A percentile compares a stretch with the other conserved stretches of the same genome.
Conservation (phyloP, 805 yeast genomes). For the Metschnikowia shivogae region DNA sequence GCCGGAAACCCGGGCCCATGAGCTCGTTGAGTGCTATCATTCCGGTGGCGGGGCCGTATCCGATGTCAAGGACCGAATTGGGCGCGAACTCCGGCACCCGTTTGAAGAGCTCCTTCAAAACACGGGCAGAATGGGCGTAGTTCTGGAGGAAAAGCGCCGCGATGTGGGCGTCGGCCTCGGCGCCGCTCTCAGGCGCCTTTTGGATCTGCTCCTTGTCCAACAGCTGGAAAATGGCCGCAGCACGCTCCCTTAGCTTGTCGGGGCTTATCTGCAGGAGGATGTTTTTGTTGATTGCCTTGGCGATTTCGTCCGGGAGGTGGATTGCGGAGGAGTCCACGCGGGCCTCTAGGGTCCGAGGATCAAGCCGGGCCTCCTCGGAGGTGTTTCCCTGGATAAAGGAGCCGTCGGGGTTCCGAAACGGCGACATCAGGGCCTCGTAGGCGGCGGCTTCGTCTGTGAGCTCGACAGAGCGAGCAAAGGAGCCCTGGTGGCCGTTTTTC, state of each 20-base stretch:
- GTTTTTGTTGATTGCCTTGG: slow-evolving; percentile 59
- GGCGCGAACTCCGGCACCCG: slow-evolving; percentile 64
- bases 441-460: neutral
- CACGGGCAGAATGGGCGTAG: slow-evolving; percentile 66
- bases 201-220: slow-evolving; percentile 54
- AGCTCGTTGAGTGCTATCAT: slow-evolving; percentile 82
- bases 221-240: slow-evolving; percentile 50
- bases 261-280: slow-evolving; percentile 62
- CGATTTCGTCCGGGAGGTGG: slow-evolving; percentile 51
- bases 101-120: slow-evolving; percentile 57
- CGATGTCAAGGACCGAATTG: slow-evolving; percentile 64
- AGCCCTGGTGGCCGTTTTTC: slow-evolving; percentile 7
- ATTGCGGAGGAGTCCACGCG: slow-evolving; percentile 50
- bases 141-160: slow-evolving; percentile 79
- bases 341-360: slow-evolving; percentile 55
- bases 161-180: slow-evolving; percentile 74
- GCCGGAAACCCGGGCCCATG: slow-evolving; percentile 61
- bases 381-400: slow-evolving; percentile 39
- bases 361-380: slow-evolving; percentile 52
- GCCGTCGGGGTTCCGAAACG: slow-evolving; percentile 39
- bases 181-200: slow-evolving; percentile 34
- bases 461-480: slow-evolving; percentile 1
- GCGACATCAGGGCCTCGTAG: slow-evolving; percentile 21
- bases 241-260: slow-evolving; percentile 56
- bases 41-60: slow-evolving; percentile 91